phyloP scores from a whole-genome alignment of 768 basidiomycete species.

The Pleurotus giganteus region DNA sequence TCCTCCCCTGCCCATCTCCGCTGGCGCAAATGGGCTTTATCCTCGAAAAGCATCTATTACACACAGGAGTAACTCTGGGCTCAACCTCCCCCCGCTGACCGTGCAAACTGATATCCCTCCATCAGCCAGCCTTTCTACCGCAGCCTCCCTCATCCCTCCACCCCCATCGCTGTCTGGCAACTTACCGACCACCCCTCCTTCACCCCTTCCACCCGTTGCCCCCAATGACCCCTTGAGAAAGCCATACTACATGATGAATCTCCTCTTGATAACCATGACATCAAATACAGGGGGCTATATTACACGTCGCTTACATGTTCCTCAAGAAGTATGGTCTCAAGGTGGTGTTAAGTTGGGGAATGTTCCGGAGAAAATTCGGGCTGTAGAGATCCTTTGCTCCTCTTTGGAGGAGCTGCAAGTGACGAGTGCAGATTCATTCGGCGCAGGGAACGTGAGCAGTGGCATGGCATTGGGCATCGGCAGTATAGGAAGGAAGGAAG shows the following conservation, averaged over 20 bases:
- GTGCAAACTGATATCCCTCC: constrained; percentile 50
- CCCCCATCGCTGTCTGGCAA: constrained; percentile 48
- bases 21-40: constrained; percentile 33
- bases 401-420: constrained; percentile 78
- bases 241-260: constrained; percentile 89
- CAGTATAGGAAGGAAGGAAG: constrained; percentile 73
- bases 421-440: constrained; percentile 71
- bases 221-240: constrained; percentile 75
- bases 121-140: constrained; percentile 24
- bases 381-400: constrained; percentile 74
- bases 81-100: constrained; percentile 43
- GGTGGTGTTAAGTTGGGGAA: constrained; percentile 84
- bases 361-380: constrained; percentile 81
- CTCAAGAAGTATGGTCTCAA: constrained; percentile 88
- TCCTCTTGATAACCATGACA: constrained; percentile 76
- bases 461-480: constrained; percentile 75
- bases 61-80: constrained; percentile 52
- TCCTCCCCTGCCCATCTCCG: constrained; percentile 49
- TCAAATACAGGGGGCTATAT: constrained; percentile 84
- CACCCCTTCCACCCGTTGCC: constrained; percentile 71
- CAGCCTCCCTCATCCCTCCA: constrained; percentile 40
- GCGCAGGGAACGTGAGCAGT: constrained; percentile 75
- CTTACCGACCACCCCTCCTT: constrained; percentile 72
- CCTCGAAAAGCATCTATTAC: constrained; percentile 63
- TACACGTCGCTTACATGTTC: constrained; percentile 82